phyloP scores from a whole-genome alignment of 768 basidiomycete species.

The Russula brevipes region DNA sequence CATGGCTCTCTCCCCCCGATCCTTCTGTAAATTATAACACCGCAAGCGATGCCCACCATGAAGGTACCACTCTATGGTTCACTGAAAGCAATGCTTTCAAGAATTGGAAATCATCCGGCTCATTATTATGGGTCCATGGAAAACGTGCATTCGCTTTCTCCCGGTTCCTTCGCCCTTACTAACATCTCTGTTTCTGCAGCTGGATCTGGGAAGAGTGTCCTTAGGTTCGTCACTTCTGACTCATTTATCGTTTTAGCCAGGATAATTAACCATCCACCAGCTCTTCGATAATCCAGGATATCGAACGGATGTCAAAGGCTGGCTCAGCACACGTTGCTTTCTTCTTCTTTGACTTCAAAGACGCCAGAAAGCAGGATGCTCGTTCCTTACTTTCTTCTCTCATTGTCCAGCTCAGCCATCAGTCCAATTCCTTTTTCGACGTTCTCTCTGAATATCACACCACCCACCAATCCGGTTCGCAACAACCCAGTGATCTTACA shows the following conservation, averaged over 20 bases:
- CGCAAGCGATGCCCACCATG: too few relatives aligned
- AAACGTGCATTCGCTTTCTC: too few relatives aligned
- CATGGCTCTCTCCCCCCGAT: too few relatives aligned
- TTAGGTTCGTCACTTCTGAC: background rate
- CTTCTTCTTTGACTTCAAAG: conserved; percentile 4
- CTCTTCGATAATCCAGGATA: background rate
- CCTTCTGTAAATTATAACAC: too few relatives aligned
- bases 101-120: too few relatives aligned
- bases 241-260: background rate
- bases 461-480: too few relatives aligned
- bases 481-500: too few relatives aligned
- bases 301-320: background rate
- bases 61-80: too few relatives aligned
- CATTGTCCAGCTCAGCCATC: background rate
- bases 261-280: background rate
- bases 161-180: background rate
- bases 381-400: background rate
- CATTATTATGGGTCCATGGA: too few relatives aligned
- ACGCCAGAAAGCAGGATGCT: background rate
- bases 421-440: background rate
- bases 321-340: background rate
- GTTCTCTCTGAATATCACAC: background rate
- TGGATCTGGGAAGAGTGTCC: background rate
- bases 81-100: too few relatives aligned
- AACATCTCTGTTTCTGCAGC: background rate